Base-by-base conservation (phyloP, 108 stramenopile species). In the Cylindrotheca fusiformis region DNA sequence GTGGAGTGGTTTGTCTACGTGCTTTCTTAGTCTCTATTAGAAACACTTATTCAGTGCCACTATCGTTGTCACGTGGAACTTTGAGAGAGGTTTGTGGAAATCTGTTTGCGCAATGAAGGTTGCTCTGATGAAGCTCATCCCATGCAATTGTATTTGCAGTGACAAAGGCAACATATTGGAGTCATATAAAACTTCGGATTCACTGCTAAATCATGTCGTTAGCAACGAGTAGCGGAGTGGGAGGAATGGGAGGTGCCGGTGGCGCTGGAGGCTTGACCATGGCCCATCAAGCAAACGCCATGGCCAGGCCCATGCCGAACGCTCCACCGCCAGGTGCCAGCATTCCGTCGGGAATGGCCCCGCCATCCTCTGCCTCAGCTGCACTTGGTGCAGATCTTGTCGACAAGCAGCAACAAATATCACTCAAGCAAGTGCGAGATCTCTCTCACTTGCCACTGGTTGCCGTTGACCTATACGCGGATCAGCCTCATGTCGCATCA, bases 381-480 rank as follows among this genome's bases (percentile, higher is more conserved):
- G 82, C 84, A 2, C 48, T 87, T 20, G 88, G 80, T 23, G 88
- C 86, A 0, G 92, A 90, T 64, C 52, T 90, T 18, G 60, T 84
- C 8, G 92, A 93, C 61, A 90, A 86, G 63, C 75, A 74, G 27
- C 72, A 73, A 30, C 66, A 64, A 19, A 49, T 90, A 18, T 80
- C 65, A 49, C 56, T 69, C 3, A 82, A 81, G 61, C 60, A 71
- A 58, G 85, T 80, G 6, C 56, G 72, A 53, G 75, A 72, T 63
- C 58, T 81, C 17, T 61, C 84, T 4, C 56, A 68, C 2, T 60
- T 86, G 60, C 88, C 92, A 1, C 52, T 93, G 32, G 85, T 85
- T n/a, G 85, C 81, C 5, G 55, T 90, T 32, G 92, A 93, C 77
- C 60, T 93, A 58, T 86, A 86, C 68, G 84, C 74, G 0, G 70